These are phyloP conservation scores for Peterozyma xylosa DNA, from an alignment of 805 yeast species.

Conservation along the genomic window DNA sequence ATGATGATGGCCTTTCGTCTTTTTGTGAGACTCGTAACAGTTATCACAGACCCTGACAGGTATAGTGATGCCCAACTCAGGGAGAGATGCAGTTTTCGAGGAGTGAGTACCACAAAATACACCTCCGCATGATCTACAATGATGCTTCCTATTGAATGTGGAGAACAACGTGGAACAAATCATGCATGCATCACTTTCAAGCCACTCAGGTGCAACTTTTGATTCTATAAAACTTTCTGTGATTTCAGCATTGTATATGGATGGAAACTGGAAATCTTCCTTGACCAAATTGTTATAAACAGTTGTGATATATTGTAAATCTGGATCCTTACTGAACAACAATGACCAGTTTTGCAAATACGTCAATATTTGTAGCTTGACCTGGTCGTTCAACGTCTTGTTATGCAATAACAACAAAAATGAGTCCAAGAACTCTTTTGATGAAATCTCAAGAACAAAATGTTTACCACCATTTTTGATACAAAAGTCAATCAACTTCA, in stretches of 20 bases:
- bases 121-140: constrained; percentile 96
- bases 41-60: constrained; percentile 93
- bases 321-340: constrained; percentile 62
- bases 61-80: constrained; percentile 77
- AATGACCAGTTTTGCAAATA: constrained; percentile 72
- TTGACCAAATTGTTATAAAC: constrained; percentile 50
- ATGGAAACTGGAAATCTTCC: constrained; percentile 67
- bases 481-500: constrained; percentile 77
- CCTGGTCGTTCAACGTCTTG: constrained; percentile 33
- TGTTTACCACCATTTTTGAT: constrained; percentile 90
- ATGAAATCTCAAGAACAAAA: constrained; percentile 69
- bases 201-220: constrained; percentile 96
- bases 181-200: constrained; percentile 94
- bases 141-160: constrained; percentile 85
- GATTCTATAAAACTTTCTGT: constrained; percentile 65
- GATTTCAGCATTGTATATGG: constrained; percentile 29
- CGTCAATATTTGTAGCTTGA: constrained; percentile 52
- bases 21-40: constrained; percentile 58
- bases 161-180: constrained; percentile 77
- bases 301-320: constrained; percentile 55
- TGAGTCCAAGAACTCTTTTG: constrained; percentile 82
- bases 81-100: constrained; percentile 60
- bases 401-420: constrained; percentile 38
- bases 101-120: constrained; percentile 86
- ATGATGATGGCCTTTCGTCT: constrained; percentile 3